phyloP scores from a whole-genome alignment of 202 grass and related monocot genomes.

The Carex arenaria region DNA sequence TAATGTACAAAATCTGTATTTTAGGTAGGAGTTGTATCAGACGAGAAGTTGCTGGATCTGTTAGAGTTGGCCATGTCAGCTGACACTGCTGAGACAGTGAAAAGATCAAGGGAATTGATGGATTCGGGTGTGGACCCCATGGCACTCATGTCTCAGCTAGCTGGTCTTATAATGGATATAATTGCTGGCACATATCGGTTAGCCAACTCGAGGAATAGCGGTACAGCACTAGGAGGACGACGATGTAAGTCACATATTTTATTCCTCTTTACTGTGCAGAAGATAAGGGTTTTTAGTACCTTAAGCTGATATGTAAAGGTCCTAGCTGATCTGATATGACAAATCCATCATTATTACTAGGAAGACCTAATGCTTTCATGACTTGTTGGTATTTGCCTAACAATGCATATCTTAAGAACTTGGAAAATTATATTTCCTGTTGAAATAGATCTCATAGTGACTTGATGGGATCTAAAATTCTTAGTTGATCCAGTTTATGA shows the following conservation, averaged over 20 bases:
- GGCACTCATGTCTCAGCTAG: conserved; percentile 98
- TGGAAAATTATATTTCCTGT: background rate
- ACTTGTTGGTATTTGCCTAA: background rate
- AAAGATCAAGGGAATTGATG: conserved; percentile 88
- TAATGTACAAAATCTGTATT: conserved; percentile 21
- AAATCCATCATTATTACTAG: background rate
- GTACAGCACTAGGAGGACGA: conserved; percentile 55
- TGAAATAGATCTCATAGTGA: background rate
- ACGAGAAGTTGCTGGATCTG: conserved; percentile 96
- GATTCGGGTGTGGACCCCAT: conserved; percentile 96
- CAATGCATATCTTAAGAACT: background rate
- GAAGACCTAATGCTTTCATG: background rate
- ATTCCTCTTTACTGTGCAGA: background rate
- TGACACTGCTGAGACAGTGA: conserved; percentile 88
- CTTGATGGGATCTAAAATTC: background rate
- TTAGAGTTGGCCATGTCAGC: conserved; percentile 98
- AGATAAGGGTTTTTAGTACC: background rate
- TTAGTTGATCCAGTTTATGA: conserved; percentile 12
- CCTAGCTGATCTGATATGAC: conserved; percentile 9
- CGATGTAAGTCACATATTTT: conserved; percentile 54
- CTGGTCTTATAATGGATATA: conserved; percentile 98
- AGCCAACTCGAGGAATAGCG: conserved; percentile 51
- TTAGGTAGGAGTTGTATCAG: conserved; percentile 96
- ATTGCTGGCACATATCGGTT: conserved; percentile 91
- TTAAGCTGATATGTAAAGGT: background rate